These are phyloP conservation scores for Avena insularis DNA, from an alignment of 176 grass and related monocot species.

Conservation along the genomic window DNA sequence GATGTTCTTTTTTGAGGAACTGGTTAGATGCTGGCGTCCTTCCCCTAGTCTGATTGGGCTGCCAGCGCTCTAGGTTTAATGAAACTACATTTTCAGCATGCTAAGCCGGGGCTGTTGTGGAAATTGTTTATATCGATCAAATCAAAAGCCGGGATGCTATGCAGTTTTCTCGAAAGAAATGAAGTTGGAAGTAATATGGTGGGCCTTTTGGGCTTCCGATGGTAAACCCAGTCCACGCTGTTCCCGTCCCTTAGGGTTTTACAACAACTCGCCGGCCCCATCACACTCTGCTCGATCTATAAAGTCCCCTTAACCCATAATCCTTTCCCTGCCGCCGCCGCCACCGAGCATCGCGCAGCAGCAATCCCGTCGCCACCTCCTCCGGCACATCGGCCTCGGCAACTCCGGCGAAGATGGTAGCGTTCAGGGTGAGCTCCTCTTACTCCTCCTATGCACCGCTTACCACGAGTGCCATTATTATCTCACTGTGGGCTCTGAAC, in stretches of 20 bases:
- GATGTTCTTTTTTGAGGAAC: too few relatives aligned
- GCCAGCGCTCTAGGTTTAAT: too few relatives aligned
- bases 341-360: background rate
- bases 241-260: conserved; percentile 43
- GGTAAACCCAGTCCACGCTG: background rate
- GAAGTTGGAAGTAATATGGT: background rate
- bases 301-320: conserved; percentile 14
- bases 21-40: too few relatives aligned
- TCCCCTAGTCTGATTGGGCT: too few relatives aligned
- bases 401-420: conserved; percentile 53
- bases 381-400: background rate
- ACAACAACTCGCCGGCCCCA: background rate
- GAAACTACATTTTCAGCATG: too few relatives aligned
- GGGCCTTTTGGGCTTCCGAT: background rate
- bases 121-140: background rate
- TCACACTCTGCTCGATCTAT: conserved; percentile 16
- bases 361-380: too few relatives aligned
- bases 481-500: background rate
- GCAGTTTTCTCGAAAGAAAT: background rate
- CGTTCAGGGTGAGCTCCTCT: conserved; percentile 56
- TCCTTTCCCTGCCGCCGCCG: background rate
- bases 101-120: background rate
- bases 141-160: background rate
- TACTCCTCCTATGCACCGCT: background rate
- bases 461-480: too few relatives aligned